A percentile compares a stretch with the other conserved stretches of the same genome.
Evolutionary conservation across 2,329 filamentous ascomycete species (phyloP).

Genomic region (Exophiala bonariae): DNA sequence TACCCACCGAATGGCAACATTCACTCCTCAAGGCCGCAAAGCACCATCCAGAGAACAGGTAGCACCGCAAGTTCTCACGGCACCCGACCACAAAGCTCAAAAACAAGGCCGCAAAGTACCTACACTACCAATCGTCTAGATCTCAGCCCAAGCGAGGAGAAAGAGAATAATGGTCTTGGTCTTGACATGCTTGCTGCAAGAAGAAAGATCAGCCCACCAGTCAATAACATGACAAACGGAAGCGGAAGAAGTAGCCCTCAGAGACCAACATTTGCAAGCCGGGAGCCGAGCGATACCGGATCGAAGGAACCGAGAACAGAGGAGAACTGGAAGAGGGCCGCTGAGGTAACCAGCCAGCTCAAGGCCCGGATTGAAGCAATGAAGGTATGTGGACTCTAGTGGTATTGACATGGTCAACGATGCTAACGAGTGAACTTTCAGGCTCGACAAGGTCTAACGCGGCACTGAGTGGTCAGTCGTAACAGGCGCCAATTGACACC

Average conservation of each 20-base stretch:
- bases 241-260: constrained; percentile 35
- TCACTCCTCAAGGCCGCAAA: constrained; percentile 19
- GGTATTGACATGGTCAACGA: neutral
- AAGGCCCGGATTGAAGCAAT: constrained; percentile 98
- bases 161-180: constrained; percentile 61
- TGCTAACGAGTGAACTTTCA: constrained; percentile 24
- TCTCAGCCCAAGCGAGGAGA: constrained; percentile 68
- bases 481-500: too few relatives aligned
- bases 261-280: constrained; percentile 29
- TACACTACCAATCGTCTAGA: constrained; percentile 16
- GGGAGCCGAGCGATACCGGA: constrained; percentile 32
- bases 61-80: constrained; percentile 24
- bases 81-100: constrained; percentile 11
- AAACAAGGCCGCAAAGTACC: constrained; percentile 38
- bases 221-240: constrained; percentile 34
- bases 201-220: constrained; percentile 46
- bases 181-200: constrained; percentile 40
- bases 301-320: constrained; percentile 55
- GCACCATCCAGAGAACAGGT: constrained; percentile 25
- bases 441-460: constrained; percentile 46
- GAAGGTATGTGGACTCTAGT: constrained; percentile 62
- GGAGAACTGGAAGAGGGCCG: constrained; percentile 96
- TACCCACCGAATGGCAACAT: constrained; percentile 26
- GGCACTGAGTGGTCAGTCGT: too few relatives aligned
- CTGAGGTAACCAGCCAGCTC: constrained; percentile 94